Evolutionary conservation across 495 filamentous ascomycete species (phyloP).

Genomic region (Annulohypoxylon moriforme): DNA sequence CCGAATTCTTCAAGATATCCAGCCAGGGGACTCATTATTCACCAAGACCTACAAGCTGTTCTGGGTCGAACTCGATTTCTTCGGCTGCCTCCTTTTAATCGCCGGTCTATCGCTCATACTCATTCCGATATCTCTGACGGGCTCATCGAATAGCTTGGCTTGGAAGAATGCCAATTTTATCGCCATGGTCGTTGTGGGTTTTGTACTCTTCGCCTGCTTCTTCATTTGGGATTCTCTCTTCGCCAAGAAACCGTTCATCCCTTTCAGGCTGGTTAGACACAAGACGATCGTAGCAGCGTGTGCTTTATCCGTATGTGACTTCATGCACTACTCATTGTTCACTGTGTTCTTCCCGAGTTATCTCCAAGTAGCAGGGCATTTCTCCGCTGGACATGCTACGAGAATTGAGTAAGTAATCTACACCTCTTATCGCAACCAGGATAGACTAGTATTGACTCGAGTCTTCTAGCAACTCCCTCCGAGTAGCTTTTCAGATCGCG

Average conservation of each 20-base stretch:
- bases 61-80: background rate
- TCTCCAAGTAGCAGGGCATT: background rate
- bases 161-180: slow-evolving; percentile 2
- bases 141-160: background rate
- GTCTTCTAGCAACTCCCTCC: background rate
- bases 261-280: background rate
- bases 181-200: background rate
- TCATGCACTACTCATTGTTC: slow-evolving; percentile 3
- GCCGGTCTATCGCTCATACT: background rate
- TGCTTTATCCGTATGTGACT: background rate
- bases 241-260: background rate
- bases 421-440: background rate
- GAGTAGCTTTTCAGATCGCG: background rate
- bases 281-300: background rate
- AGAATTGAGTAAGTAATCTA: background rate
- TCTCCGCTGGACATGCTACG: background rate
- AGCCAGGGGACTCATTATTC: background rate
- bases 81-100: slow-evolving; percentile 1
- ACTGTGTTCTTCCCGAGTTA: slow-evolving; percentile 4
- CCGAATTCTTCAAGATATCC: background rate
- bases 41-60: background rate
- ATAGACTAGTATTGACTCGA: background rate
- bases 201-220: background rate
- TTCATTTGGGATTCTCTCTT: slow-evolving; percentile 1
- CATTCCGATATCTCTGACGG: background rate